Base-by-base conservation (phyloP, 2,329 filamentous ascomycete genomes). In the Hymenoscyphus occultus region DNA sequence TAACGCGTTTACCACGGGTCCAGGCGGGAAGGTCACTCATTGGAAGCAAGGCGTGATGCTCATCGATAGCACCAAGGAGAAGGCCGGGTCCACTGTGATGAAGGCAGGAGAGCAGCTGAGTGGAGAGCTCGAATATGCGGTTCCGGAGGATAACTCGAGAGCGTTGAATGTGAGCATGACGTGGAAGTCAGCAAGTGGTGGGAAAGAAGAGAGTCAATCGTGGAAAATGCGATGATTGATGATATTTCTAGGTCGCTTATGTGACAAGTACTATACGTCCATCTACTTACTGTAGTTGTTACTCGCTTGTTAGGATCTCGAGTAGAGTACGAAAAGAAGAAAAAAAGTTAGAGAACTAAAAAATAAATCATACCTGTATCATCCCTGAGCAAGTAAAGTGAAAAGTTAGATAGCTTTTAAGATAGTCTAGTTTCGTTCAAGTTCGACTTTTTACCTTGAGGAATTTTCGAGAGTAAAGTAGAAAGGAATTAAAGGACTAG, bases 1-100 rank as follows among this genome's bases (percentile, higher is more conserved):
- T 60, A 83, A 92, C n/a, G 90, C 91, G 0, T 97, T 97, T 76
- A 96, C 93, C 7, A 98, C 93, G 1, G 92, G 93, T 0, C 93
- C 93, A 0, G 81, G 83, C 69, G 87, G 86, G 19, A 87, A 85
- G 62, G 84, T 89, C 67, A 98, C 94, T 7, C 94, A 98, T 78
- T 98, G 94, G 94, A 90, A 90, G 77, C 93, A 96, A 75, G 91
- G 89, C 1, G 80, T 97, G 31, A 80, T 94, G 67, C 79, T 96
- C 61, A 84, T 90, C 67, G 87, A 92, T 42, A 74, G 75, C 59
- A 71, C 67, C 5, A 82, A 84, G 51, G 80, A 85, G 63, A 74
- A 80, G 13, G 28, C 28, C 28, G 28, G 2, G 28, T 72, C 80
- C 35, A 73, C 76, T 48, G 75, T 79, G 48, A 71, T 84, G 67